Percentiles rank a stretch among this genome's conserved stretches.
These are phyloP conservation scores for Schoenoplectus triqueter DNA, from an alignment of 202 grass and related monocot genomes.

Conservation along the genomic window DNA sequence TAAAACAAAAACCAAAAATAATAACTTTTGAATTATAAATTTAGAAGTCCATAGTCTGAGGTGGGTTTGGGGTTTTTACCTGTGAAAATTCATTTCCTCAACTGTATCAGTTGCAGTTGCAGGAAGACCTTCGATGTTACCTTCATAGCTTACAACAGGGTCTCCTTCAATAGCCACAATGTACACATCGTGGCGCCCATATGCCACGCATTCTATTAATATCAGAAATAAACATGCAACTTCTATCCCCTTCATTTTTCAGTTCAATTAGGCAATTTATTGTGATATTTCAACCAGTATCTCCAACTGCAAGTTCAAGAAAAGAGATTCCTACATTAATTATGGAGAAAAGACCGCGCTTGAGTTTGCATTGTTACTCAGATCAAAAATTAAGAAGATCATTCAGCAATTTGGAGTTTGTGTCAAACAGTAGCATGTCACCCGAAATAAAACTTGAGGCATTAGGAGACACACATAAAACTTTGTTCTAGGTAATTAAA, in stretches of 20 bases:
- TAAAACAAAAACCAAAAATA: slow-evolving; percentile 8
- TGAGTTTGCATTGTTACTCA: slow-evolving; percentile 21
- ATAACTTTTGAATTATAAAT: slow-evolving; percentile 13
- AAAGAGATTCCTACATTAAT: background rate
- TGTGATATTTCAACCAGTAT: background rate
- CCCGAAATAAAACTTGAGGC: background rate
- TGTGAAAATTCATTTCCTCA: slow-evolving; percentile 79
- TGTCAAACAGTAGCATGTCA: background rate
- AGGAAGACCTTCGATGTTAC: slow-evolving; percentile 71
- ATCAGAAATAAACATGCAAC: slow-evolving; percentile 54
- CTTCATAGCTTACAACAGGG: slow-evolving; percentile 78
- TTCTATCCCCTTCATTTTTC: slow-evolving; percentile 53
- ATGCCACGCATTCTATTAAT: slow-evolving; percentile 49
- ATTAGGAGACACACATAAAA: background rate
- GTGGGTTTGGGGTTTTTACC: slow-evolving; percentile 42
- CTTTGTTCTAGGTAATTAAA: background rate
- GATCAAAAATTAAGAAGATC: background rate
- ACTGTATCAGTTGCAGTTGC: slow-evolving; percentile 65
- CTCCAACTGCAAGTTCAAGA: slow-evolving; percentile 36
- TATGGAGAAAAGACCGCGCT: background rate
- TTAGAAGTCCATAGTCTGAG: background rate
- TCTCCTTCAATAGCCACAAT: slow-evolving; percentile 90
- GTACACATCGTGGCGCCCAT: slow-evolving; percentile 80
- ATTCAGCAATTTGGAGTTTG: background rate
- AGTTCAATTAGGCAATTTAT: slow-evolving; percentile 15